Evolutionary conservation across 305 asterid species (phyloP).

Genomic region (Fraxinus latifolia): DNA sequence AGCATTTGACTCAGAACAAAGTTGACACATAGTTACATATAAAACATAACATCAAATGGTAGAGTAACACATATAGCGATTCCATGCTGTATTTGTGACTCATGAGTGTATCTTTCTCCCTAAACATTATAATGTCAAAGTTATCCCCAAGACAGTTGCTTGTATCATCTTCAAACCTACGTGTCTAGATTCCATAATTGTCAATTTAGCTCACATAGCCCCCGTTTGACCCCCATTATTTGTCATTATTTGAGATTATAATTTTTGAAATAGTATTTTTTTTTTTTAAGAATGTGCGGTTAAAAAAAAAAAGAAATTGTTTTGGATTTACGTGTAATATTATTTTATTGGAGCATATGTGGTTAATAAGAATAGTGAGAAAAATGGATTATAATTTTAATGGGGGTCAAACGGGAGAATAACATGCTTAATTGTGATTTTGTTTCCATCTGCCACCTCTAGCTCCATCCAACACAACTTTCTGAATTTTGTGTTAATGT

Average conservation of each 20-base stretch:
- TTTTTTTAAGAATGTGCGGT: background rate
- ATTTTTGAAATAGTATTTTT: too few relatives aligned
- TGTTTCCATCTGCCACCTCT: background rate
- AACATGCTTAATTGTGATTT: background rate
- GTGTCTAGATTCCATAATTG: background rate
- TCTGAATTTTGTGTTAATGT: background rate
- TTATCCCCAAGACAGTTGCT: background rate
- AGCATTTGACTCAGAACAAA: conserved; percentile 6
- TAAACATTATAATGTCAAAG: background rate
- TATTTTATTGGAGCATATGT: background rate
- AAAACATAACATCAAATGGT: background rate
- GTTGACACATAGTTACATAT: background rate
- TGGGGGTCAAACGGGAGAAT: background rate
- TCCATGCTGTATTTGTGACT: background rate
- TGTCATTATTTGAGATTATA: too few relatives aligned
- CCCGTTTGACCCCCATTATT: background rate
- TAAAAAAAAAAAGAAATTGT: background rate
- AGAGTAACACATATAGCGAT: background rate
- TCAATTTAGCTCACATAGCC: background rate
- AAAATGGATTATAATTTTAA: too few relatives aligned
- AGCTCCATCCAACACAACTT: background rate
- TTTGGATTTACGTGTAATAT: background rate
- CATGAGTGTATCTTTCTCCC: background rate
- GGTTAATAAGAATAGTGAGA: background rate
- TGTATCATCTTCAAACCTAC: background rate